Conservation (phyloP, 495 filamentous ascomycete genomes). For the Trichoderma erinaceum region DNA sequence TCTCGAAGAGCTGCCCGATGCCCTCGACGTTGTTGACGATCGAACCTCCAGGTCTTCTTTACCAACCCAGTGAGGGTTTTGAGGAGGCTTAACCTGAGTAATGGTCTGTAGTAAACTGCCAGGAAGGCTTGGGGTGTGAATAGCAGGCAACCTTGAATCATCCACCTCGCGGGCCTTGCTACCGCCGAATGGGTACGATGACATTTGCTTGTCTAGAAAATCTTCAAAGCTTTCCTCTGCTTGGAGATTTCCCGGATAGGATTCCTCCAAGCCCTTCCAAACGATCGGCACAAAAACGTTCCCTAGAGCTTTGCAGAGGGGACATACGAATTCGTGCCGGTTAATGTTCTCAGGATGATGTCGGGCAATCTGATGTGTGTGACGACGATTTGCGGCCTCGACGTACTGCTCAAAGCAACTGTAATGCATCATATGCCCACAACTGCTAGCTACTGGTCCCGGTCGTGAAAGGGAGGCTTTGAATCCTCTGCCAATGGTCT, state of each 20-base stretch:
- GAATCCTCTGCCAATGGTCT: conserved; percentile 86
- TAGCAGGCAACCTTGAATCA: conserved; percentile 22
- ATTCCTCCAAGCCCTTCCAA: conserved; percentile 87
- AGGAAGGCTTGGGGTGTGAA: conserved; percentile 52
- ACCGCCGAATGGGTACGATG: conserved; percentile 31
- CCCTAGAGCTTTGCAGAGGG: conserved; percentile 94
- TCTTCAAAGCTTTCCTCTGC: conserved; percentile 53
- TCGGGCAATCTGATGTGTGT: conserved; percentile 84
- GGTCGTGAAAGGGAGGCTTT: conserved; percentile 55
- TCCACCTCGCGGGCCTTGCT: conserved; percentile 28
- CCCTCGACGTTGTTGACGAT: conserved; percentile 23
- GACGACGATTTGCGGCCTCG: conserved; percentile 70
- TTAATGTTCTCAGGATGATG: conserved; percentile 77
- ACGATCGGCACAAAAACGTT: conserved; percentile 94
- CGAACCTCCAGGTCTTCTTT: conserved; percentile 22
- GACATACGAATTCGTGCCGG: conserved; percentile 87
- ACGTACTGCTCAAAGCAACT: conserved; percentile 90
- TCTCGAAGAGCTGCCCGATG: conserved; percentile 25
- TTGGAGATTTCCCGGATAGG: conserved; percentile 62
- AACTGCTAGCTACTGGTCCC: conserved; percentile 86
- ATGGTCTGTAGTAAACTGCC: conserved; percentile 29
- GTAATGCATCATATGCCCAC: conserved; percentile 98
- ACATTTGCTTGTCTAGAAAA: conserved; percentile 49
- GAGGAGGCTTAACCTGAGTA: conserved; percentile 19
- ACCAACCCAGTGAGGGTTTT: conserved; percentile 20